These are phyloP conservation scores for Exophiala bonariae DNA, from an alignment of 2,329 filamentous ascomycete genomes.

Conservation along the genomic window DNA sequence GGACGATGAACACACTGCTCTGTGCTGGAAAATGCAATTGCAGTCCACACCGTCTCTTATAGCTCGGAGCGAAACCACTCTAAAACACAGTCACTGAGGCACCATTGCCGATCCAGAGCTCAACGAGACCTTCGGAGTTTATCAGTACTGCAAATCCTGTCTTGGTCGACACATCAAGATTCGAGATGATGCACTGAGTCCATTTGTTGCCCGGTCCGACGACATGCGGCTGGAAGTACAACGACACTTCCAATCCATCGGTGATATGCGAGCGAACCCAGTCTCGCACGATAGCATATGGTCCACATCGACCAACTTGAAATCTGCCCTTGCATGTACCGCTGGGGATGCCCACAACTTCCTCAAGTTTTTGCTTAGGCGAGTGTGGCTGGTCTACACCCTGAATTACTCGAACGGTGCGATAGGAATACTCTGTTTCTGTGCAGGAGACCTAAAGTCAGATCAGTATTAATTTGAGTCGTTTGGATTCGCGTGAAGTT, in stretches of 20 bases:
- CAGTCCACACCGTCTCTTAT: slow-evolving; percentile 10
- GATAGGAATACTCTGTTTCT: slow-evolving; percentile 19
- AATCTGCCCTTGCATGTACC: slow-evolving; percentile 9
- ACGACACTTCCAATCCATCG: slow-evolving; percentile 7
- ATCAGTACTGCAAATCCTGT: slow-evolving; percentile 18
- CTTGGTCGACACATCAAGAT: slow-evolving; percentile 7
- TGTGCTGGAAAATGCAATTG: neutral
- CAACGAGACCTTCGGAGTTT: slow-evolving; percentile 4
- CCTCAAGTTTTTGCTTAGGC: slow-evolving; percentile 4
- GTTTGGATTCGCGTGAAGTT: too few relatives aligned
- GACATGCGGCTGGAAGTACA: slow-evolving; percentile 16
- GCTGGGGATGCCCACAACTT: slow-evolving; percentile 9
- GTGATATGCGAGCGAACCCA: neutral
- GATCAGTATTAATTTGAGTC: too few relatives aligned
- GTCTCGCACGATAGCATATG: slow-evolving; percentile 11
- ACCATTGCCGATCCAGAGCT: slow-evolving; percentile 12
- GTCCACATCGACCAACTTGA: slow-evolving; percentile 14
- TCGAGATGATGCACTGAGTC: slow-evolving; percentile 14
- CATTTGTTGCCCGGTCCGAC: slow-evolving; percentile 2
- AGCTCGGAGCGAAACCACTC: slow-evolving; percentile 7
- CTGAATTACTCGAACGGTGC: slow-evolving; percentile 16
- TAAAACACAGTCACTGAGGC: slow-evolving; percentile 5
- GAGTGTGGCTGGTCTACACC: slow-evolving; percentile 10
- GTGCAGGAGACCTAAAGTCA: slow-evolving; percentile 20
- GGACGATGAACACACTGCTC: neutral